Conservation (phyloP, 139 green algal genomes). For the Klebsormidium nitens region DNA sequence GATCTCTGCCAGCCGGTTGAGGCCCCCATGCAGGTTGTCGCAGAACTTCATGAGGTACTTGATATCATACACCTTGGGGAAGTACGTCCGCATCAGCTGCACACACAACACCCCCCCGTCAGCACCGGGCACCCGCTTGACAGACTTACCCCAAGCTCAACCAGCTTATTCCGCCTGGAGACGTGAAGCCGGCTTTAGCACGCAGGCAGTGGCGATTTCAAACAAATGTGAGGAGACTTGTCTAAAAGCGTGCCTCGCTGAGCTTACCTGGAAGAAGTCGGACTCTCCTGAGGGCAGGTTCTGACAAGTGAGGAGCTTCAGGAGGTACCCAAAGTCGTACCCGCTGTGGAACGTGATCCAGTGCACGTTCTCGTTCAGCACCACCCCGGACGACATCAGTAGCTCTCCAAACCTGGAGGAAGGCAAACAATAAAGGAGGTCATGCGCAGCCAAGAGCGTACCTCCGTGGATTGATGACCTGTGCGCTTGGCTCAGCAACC, state of each 20-base stretch:
- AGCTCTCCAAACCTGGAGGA: conserved; percentile 84
- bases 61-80: conserved; percentile 96
- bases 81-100: conserved; percentile 71
- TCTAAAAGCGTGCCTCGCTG: too few species aligned
- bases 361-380: conserved; percentile 87
- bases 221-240: too few species aligned
- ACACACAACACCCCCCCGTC: too few species aligned
- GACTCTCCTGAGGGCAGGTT: conserved; percentile 73
- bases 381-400: conserved; percentile 91
- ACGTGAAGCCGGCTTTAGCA: too few species aligned
- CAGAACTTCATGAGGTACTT: conserved; percentile 97
- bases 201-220: too few species aligned
- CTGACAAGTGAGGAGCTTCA: conserved; percentile 92
- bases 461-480: too few species aligned
- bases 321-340: conserved; percentile 98
- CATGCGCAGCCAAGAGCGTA: too few species aligned
- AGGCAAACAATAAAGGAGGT: too few species aligned
- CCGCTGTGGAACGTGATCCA: conserved; percentile 89
- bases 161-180: too few species aligned
- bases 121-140: too few species aligned
- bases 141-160: too few species aligned
- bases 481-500: too few species aligned
- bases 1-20: conserved; percentile 93
- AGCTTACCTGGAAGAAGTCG: conserved; percentile 98
- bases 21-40: conserved; percentile 90